Conservation (phyloP, 768 basidiomycete genomes). For the Strobilomyces echinocephalus region DNA sequence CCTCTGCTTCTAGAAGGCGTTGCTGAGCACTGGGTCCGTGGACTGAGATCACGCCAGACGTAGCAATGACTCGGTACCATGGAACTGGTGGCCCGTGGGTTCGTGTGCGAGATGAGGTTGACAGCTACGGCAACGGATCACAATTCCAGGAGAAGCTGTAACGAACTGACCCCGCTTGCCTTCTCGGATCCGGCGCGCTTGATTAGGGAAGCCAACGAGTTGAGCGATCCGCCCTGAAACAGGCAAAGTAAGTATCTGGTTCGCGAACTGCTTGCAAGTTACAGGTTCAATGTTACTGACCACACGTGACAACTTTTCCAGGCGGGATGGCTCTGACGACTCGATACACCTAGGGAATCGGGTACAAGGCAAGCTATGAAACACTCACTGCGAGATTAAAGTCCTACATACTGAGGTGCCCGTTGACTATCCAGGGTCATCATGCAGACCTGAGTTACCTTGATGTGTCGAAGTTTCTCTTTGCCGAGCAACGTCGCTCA, state of each 20-base stretch:
- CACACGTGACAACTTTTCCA: slow-evolving; percentile 65
- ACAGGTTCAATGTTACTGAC: slow-evolving; percentile 7
- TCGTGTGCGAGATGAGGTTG: slow-evolving; percentile 57
- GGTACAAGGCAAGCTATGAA: too few relatives aligned
- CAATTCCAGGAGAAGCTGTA: background rate
- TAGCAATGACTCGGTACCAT: slow-evolving; percentile 71
- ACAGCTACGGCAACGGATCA: slow-evolving; percentile 45
- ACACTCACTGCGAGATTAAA: slow-evolving; percentile 15
- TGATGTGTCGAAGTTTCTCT: too few relatives aligned
- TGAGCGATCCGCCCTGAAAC: slow-evolving; percentile 59
- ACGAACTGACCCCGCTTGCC: slow-evolving; percentile 36
- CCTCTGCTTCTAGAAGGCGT: slow-evolving; percentile 68
- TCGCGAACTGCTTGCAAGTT: background rate
- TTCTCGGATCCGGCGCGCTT: slow-evolving; percentile 75
- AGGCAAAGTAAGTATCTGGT: background rate
- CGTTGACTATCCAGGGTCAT: background rate
- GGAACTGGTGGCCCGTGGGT: slow-evolving; percentile 67
- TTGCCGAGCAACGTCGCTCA: too few relatives aligned
- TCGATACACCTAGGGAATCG: slow-evolving; percentile 53
- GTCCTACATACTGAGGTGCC: slow-evolving; percentile 1
- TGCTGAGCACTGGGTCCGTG: slow-evolving; percentile 43
- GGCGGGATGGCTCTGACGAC: slow-evolving; percentile 59
- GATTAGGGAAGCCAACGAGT: slow-evolving; percentile 65
- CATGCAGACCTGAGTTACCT: too few relatives aligned
- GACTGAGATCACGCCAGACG: slow-evolving; percentile 68